Evolutionary conservation across 345 rosid genomes (phyloP).

Genomic region (Corchorus capsularis): DNA sequence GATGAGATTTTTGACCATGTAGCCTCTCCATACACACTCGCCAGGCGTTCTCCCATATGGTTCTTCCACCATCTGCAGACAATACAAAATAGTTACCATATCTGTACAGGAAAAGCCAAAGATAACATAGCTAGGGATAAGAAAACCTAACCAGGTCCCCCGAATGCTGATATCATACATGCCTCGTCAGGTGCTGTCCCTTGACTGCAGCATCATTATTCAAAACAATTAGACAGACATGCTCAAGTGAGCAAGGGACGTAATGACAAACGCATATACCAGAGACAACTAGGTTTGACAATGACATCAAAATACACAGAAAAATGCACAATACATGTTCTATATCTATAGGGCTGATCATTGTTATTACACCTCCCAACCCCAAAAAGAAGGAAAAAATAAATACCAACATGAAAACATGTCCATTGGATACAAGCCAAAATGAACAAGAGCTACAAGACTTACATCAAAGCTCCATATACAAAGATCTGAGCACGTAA

Average conservation of each 20-base stretch:
- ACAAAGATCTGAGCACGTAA: constrained; percentile 99
- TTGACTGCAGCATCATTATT: constrained; percentile 58
- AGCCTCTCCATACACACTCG: constrained; percentile 63
- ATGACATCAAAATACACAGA: neutral
- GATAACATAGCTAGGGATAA: constrained; percentile 20
- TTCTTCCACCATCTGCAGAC: constrained; percentile 74
- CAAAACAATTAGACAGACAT: constrained; percentile 10
- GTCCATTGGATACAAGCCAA: neutral
- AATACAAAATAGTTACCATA: constrained; percentile 22
- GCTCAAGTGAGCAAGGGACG: constrained; percentile 15
- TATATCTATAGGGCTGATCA: neutral
- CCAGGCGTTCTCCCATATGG: constrained; percentile 85
- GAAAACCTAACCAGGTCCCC: constrained; percentile 71
- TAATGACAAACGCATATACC: neutral
- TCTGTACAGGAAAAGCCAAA: neutral
- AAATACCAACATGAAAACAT: neutral
- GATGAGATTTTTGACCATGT: constrained; percentile 52
- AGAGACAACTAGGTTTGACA: constrained; percentile 1
- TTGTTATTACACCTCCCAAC: neutral
- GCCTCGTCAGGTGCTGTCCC: constrained; percentile 93
- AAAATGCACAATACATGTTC: neutral
- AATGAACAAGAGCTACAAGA: constrained; percentile 11
- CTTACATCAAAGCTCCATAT: constrained; percentile 95
- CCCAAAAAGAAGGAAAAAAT: neutral
- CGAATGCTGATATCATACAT: constrained; percentile 96